Percentiles rank a stretch among this genome's conserved stretches.
These are phyloP conservation scores for Alternaria atra DNA, from an alignment of 2,329 filamentous ascomycete genomes.

Conservation along the genomic window DNA sequence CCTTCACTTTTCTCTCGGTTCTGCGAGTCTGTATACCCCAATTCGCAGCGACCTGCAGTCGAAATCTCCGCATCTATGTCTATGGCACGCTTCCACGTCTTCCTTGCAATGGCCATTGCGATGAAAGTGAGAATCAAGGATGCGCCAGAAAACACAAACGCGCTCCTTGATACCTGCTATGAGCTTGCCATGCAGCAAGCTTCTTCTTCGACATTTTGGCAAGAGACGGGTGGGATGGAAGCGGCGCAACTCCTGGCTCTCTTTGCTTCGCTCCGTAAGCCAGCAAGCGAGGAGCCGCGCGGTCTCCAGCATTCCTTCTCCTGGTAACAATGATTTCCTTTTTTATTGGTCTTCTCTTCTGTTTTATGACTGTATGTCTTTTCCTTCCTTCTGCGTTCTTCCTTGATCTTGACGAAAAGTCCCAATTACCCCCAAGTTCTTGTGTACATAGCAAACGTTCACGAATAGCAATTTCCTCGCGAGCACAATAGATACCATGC, in stretches of 20 bases:
- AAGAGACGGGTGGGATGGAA: conserved; percentile 44
- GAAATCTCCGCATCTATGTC: conserved; percentile 35
- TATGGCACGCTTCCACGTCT: conserved; percentile 50
- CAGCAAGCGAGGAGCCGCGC: conserved; percentile 24
- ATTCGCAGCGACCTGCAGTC: conserved; percentile 29
- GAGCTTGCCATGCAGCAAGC: conserved; percentile 49
- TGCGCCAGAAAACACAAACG: conserved; percentile 40
- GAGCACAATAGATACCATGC: not conserved
- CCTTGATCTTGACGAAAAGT: not conserved
- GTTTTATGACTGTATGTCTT: not conserved
- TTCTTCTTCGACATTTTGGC: conserved; percentile 42
- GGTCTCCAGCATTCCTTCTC: conserved; percentile 44
- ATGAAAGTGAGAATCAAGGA: conserved; percentile 48
- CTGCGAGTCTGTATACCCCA: conserved; percentile 47
- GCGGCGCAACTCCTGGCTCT: conserved; percentile 43
- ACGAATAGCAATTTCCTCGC: not conserved
- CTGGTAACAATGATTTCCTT: conserved; percentile 33
- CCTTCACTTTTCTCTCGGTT: conserved; percentile 39
- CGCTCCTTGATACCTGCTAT: conserved; percentile 48
- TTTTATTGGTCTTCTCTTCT: not conserved
- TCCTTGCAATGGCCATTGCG: conserved; percentile 48
- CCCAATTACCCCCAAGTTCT: not conserved
- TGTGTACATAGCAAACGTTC: not conserved
- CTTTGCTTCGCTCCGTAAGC: conserved; percentile 44
- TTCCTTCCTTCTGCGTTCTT: not conserved